These are phyloP conservation scores for Amoeboradix gromovi DNA, from an alignment of 371 early-diverging fungal genomes.

Conservation along the genomic window DNA sequence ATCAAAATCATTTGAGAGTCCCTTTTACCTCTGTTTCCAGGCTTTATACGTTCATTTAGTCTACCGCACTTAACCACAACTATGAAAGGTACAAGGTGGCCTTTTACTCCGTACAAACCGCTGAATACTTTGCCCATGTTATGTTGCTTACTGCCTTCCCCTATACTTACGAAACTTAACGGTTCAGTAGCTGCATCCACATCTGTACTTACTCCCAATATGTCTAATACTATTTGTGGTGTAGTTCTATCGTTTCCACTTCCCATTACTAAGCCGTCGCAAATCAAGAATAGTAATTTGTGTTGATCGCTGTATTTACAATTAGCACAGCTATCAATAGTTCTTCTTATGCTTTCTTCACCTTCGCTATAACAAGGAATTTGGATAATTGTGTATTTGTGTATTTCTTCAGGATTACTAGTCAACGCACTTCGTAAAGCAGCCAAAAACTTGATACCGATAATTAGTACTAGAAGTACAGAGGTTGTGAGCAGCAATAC, in stretches of 20 bases:
- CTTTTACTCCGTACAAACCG: constrained; percentile 11
- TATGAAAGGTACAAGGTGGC: constrained; percentile 6
- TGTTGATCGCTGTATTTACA: constrained; percentile 76
- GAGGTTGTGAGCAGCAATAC: too few relatives aligned
- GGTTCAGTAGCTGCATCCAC: constrained; percentile 5
- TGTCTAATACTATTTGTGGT: background rate
- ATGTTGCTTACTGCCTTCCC: constrained; percentile 31
- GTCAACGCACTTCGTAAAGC: too few relatives aligned
- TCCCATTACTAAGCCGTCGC: constrained; percentile 8
- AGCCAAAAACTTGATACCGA: too few relatives aligned
- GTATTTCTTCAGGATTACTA: too few relatives aligned
- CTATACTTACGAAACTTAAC: constrained; percentile 69
- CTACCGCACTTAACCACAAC: constrained; percentile 10
- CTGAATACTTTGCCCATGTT: constrained; percentile 19
- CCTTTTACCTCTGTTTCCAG: constrained; percentile 18
- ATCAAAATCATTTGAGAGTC: constrained; percentile 18
- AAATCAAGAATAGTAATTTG: constrained; percentile 57
- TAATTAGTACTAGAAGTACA: too few relatives aligned
- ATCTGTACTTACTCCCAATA: background rate
- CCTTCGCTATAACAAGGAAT: too few relatives aligned
- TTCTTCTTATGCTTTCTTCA: constrained; percentile 55
- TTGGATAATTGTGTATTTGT: too few relatives aligned
- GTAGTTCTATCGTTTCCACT: constrained; percentile 1
- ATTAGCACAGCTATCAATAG: constrained; percentile 74
- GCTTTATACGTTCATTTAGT: constrained; percentile 3